Evolutionary conservation across 495 filamentous ascomycete species (phyloP).

Genomic region (Xylaria nigripes): DNA sequence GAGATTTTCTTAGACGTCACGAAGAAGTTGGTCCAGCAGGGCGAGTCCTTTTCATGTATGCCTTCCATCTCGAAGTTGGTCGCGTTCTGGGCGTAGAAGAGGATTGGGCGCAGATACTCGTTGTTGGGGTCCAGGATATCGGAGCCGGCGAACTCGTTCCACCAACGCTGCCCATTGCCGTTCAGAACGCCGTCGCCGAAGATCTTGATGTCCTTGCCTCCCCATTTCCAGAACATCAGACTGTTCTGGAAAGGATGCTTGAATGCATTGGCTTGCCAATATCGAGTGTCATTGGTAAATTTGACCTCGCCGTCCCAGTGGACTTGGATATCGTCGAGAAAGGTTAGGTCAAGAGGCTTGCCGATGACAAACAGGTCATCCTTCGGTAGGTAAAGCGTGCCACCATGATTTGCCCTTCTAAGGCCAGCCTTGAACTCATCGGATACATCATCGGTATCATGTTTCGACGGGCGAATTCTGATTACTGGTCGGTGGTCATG

Average conservation of each 20-base stretch:
- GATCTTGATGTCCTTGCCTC: constrained; percentile 49
- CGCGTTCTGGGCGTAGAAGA: constrained; percentile 50
- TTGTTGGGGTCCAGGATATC: constrained; percentile 42
- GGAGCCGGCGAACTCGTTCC: constrained; percentile 27
- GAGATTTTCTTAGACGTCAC: constrained; percentile 45
- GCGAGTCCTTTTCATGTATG: constrained; percentile 49
- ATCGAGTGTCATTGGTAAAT: constrained; percentile 51
- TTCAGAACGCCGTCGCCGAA: constrained; percentile 46
- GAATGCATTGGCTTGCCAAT: constrained; percentile 53
- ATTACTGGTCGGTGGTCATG: constrained; percentile 32
- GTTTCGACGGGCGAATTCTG: constrained; percentile 42
- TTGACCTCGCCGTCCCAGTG: constrained; percentile 50
- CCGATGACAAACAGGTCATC: constrained; percentile 48
- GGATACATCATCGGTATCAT: constrained; percentile 47
- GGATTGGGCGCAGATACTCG: constrained; percentile 45
- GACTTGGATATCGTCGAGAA: constrained; percentile 48
- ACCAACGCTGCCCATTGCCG: constrained; percentile 44
- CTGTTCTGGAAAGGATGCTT: constrained; percentile 51
- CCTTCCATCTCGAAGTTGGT: constrained; percentile 47
- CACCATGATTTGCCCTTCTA: constrained; percentile 46
- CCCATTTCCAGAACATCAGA: constrained; percentile 55
- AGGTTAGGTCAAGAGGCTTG: constrained; percentile 48
- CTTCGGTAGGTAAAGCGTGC: constrained; percentile 42
- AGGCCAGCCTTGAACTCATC: constrained; percentile 45
- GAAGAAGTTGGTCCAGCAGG: constrained; percentile 54